Base-by-base conservation (phyloP, 2,329 filamentous ascomycete genomes). In the Talaromyces funiculosus region DNA sequence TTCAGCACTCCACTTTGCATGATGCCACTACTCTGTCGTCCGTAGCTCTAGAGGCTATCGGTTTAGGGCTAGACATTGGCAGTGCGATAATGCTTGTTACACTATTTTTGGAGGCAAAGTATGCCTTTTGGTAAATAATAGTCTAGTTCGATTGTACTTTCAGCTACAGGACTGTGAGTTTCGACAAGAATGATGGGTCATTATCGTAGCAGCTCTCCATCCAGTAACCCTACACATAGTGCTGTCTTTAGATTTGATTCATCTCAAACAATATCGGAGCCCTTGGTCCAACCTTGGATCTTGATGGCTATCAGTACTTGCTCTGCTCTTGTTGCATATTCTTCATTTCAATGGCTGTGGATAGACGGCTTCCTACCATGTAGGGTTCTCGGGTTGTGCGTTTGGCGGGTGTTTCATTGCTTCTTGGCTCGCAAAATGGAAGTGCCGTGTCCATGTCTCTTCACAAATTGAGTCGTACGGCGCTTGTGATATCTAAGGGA, bases 211-310 rank as follows among this genome's bases (percentile, higher is more conserved):
- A 12, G 56, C 42, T 10, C 22, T 58, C 3, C 43, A 43, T 4
- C 56, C 51, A 5, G 38, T 51, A 33, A 43, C 42, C 7, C 20
- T 58, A 5, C 56, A 51, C 22, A 31, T 58, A 18, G 43, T 51
- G 10, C 24, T 43, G 3, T 58, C 56, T 22, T 14, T 22, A 6
- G 43, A 58, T n/a, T 16, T 58, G 12, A 58, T 33, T 3, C 18
- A 58, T 51, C 31, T 38, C 22, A 58, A 58, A 37, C 33, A 43
- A 20, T 58, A 58, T 18, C 42, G 51, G 3, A 58, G 56, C 29
- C 56, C 51, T 16, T 40, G 51, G 16, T 58, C 56, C 18, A 58
- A 58, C 31, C 18, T 31, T 4, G 56, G 43, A 4, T 43, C n/a
- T 51, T 58, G 43, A 8, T 47, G 24, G 43, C 43, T 12, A 29